A percentile compares a stretch with the other conserved stretches of the same genome.
phyloP scores from a whole-genome alignment of 1,284 basidiomycete species.

The Singerocomus inundabilis region DNA sequence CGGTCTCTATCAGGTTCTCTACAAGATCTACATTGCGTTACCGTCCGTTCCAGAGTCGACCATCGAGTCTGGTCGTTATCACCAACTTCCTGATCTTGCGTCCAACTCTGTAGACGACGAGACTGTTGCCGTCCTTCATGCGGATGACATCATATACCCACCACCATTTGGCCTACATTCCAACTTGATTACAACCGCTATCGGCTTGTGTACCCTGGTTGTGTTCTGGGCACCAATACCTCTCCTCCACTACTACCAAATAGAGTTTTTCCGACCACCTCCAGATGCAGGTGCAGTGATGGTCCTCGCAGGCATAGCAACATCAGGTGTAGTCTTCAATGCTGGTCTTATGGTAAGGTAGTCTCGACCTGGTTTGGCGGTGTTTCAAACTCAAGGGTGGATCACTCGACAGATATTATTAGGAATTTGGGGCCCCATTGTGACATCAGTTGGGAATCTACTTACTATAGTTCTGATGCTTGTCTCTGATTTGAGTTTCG shows the following conservation, averaged over 20 bases:
- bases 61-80: slow-evolving; percentile 41
- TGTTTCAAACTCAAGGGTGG: slow-evolving; percentile 4
- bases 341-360: slow-evolving; percentile 69
- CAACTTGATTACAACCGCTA: slow-evolving; percentile 66
- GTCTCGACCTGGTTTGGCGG: not conserved
- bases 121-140: slow-evolving; percentile 1
- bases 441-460: slow-evolving; percentile 80
- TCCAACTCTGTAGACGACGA: slow-evolving; percentile 28
- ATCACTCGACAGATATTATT: slow-evolving; percentile 57
- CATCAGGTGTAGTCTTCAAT: slow-evolving; percentile 72
- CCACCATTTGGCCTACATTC: slow-evolving; percentile 79
- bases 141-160: slow-evolving; percentile 43
- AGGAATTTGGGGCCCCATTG: slow-evolving; percentile 80
- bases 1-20: slow-evolving; percentile 74
- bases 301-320: slow-evolving; percentile 60
- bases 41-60: slow-evolving; percentile 54
- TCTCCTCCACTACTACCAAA: slow-evolving; percentile 56
- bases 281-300: slow-evolving; percentile 40
- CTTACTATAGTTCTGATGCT: slow-evolving; percentile 83
- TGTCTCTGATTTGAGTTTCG: slow-evolving; percentile 67
- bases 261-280: slow-evolving; percentile 64
- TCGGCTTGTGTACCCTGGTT: slow-evolving; percentile 64
- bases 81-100: slow-evolving; percentile 39
- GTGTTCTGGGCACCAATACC: slow-evolving; percentile 74
- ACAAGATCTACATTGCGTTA: slow-evolving; percentile 75